phyloP scores from a whole-genome alignment of 1,284 basidiomycete genomes.

The Sporisorium sorghi region DNA sequence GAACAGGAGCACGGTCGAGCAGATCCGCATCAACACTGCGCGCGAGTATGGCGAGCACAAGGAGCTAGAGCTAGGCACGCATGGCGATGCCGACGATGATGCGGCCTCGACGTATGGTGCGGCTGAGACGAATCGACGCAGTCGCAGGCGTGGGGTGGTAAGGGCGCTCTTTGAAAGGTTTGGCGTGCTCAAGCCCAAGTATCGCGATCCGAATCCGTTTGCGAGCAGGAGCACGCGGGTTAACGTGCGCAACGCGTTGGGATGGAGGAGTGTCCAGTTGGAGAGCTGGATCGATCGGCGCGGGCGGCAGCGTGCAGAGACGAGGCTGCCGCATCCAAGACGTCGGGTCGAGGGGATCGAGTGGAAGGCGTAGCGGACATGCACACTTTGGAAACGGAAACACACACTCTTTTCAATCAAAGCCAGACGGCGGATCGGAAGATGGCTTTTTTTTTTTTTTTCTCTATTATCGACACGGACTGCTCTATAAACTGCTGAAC shows the following conservation, averaged over 20 bases:
- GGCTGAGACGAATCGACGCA: constrained; percentile 5
- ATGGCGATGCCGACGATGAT: constrained; percentile 19
- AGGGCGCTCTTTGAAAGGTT: constrained; percentile 12
- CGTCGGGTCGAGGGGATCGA: background rate
- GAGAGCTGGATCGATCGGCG: constrained; percentile 51
- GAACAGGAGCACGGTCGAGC: constrained; percentile 67
- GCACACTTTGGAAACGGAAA: background rate
- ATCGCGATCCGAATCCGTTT: constrained; percentile 58
- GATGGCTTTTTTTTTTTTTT: background rate
- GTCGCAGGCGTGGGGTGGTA: background rate
- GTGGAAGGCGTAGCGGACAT: constrained; percentile 14
- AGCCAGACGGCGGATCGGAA: background rate
- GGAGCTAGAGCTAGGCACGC: constrained; percentile 18
- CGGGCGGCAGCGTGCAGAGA: background rate
- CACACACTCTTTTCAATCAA: background rate
- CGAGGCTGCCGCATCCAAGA: constrained; percentile 19
- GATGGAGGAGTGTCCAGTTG: constrained; percentile 41
- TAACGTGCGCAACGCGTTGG: constrained; percentile 45
- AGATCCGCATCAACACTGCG: constrained; percentile 63
- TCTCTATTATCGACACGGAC: background rate
- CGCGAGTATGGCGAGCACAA: constrained; percentile 55
- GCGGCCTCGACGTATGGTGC: constrained; percentile 18
- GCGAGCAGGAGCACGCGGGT: constrained; percentile 22
- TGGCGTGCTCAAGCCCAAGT: constrained; percentile 22
- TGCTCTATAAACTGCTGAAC: background rate